These are phyloP conservation scores for Cornus suecica DNA, from an alignment of 148 eudicot species.

Conservation along the genomic window DNA sequence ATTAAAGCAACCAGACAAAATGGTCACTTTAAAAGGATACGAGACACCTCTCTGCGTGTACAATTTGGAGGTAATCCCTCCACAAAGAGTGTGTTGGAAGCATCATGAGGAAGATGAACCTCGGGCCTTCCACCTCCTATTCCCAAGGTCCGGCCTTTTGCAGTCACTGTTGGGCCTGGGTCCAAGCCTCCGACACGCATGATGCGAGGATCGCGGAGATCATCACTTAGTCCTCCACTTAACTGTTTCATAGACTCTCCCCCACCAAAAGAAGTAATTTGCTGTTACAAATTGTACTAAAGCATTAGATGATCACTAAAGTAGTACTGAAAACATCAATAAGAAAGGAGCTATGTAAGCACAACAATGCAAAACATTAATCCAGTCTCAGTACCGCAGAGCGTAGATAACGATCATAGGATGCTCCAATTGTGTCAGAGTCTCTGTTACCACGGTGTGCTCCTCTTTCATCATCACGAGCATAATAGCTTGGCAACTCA, in stretches of 20 bases:
- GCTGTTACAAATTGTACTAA: conserved; percentile 38
- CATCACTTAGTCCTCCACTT: conserved; percentile 49
- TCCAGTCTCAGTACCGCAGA: conserved; percentile 33
- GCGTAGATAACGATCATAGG: conserved; percentile 67
- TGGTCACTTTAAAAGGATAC: conserved; percentile 60
- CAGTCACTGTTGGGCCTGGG: conserved; percentile 32
- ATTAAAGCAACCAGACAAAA: too few relatives aligned
- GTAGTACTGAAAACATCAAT: too few relatives aligned
- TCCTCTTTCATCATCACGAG: conserved; percentile 46
- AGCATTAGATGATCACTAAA: conserved; percentile 6
- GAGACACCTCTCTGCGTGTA: conserved; percentile 73
- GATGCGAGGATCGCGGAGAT: conserved; percentile 43
- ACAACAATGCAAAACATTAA: neutral
- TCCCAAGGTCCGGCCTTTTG: conserved; percentile 44
- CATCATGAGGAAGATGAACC: conserved; percentile 71
- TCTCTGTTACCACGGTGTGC: conserved; percentile 41
- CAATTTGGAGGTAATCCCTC: conserved; percentile 82
- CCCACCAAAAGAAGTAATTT: conserved; percentile 47
- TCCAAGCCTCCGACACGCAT: conserved; percentile 29
- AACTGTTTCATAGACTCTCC: conserved; percentile 49
- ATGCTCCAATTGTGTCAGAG: conserved; percentile 57
- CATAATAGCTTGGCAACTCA: conserved; percentile 47
- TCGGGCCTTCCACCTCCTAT: conserved; percentile 57
- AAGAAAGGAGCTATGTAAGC: neutral
- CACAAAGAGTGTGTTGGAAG: conserved; percentile 69